These are phyloP conservation scores for Globisporangium barbulae DNA, from an alignment of 352 stramenopile species.

Conservation along the genomic window DNA sequence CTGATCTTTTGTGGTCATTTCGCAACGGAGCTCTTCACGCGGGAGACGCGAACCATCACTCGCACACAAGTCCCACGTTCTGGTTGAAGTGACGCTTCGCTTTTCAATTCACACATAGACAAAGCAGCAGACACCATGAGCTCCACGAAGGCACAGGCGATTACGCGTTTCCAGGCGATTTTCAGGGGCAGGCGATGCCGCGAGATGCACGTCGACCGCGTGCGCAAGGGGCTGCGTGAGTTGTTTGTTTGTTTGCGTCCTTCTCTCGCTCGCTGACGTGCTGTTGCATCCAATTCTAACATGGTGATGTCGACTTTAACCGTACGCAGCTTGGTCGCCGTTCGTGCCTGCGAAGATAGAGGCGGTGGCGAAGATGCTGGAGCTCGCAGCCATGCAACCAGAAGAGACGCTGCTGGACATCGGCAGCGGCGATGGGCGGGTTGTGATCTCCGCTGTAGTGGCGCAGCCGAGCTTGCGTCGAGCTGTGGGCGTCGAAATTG, in stretches of 20 bases:
- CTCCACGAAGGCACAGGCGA: slow-evolving; percentile 9
- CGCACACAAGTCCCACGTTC: not conserved
- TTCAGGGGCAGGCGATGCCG: slow-evolving; percentile 54
- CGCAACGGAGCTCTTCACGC: not conserved
- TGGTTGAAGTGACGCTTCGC: slow-evolving; percentile 7
- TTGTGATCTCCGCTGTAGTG: slow-evolving; percentile 40
- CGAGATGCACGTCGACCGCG: slow-evolving; percentile 51
- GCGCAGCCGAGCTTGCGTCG: slow-evolving; percentile 20
- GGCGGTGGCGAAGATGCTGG: slow-evolving; percentile 49
- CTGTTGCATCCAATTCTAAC: not conserved
- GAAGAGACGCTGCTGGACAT: slow-evolving; percentile 58
- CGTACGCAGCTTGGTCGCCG: slow-evolving; percentile 52
- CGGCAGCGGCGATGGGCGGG: slow-evolving; percentile 59
- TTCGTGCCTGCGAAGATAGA: slow-evolving; percentile 63
- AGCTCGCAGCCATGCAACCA: slow-evolving; percentile 31
- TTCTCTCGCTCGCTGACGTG: not conserved
- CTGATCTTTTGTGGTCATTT: not conserved
- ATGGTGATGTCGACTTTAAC: no score
- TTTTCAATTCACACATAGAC: not conserved
- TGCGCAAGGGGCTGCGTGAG: slow-evolving; percentile 47
- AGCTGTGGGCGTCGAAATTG: slow-evolving; percentile 53
- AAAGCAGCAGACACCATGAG: not conserved
- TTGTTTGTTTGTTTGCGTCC: not conserved
- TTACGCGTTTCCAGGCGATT: slow-evolving; percentile 49
- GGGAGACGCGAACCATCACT: not conserved